Evolutionary conservation across 1,284 basidiomycete genomes (phyloP), one percentile per base, ranked within the genome.

Genomic region (Sanghuangporus baumii): DNA sequence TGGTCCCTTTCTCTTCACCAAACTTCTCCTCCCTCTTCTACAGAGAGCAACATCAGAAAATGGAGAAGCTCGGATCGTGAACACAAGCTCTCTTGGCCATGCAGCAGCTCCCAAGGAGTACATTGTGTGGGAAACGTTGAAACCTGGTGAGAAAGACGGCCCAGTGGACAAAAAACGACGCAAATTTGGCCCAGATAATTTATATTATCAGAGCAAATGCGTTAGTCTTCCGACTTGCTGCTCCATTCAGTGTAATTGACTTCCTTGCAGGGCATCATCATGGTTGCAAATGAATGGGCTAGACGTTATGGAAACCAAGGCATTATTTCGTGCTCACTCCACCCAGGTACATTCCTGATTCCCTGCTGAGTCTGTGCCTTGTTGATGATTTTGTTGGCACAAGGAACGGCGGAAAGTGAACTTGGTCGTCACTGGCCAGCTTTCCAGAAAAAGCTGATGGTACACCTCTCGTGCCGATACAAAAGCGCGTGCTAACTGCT

Each of bases 181-280:
- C 31, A 61, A 68, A 40, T 55, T 71, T 2, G 58, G 57, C 26
- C 63, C 64, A 38, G 70, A 69, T 67, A 37, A 59, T 0, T 71
- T 75, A 37, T 78, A 79, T 64, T 71, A 69, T 31, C 74, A 76
- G 67, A 70, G 69, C 62, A 79, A 79, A 69, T 73, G 74, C 68
- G 76, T 66, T 12, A 16, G 75, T 70, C 8, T 41, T 41, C 51
- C 11, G 36, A 26, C 23, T 18, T 37, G 18, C 62, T 5, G 38
- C 12, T 31, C 26, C 41, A 4, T 43, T 63, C n/a, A 9, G 14
- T 46, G 61, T 34, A 55, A 5, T 51, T 41, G 26, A 14, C 60
- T 11, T 9, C 18, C 11, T n/a, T 50, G 11, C 20, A 83, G 82
- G 82, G 75, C 0, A 81, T 73, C 65, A 64, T 75, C 47, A 40